Base-by-base conservation (phyloP, 257 asterid species). In the Solanum commersonii region DNA sequence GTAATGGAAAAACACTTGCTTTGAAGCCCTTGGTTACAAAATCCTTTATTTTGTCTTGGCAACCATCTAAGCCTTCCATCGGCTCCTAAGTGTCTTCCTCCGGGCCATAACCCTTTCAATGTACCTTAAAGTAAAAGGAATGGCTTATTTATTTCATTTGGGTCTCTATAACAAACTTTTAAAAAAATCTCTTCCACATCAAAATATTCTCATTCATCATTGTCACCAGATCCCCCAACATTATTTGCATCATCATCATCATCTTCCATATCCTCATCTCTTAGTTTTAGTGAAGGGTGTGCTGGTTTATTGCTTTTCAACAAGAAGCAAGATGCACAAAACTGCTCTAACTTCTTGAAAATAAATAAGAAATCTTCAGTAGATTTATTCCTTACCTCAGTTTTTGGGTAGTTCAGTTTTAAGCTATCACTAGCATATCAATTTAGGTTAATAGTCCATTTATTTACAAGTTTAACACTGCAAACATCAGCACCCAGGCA, bases 41-140 rank as follows among this genome's bases (percentile, higher is more conserved):
- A 31, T 90, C 92, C 2, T 7, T 37, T 37, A 37, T 37, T 37
- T 37, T 37, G 40, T 37, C 40, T 37, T 7, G 40, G 40, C 40
- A 37, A 37, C 10, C 40, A 1, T 7, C 9, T 37, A 37, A 37
- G 40, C 40, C 8, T 37, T 37, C 40, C 40, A 37, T 37, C 40
- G 2, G 40, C 10, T 97, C 99, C 98, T 98, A 97, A 0, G 98
- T 94, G 84, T 97, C 98, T 10, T 91, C 86, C 3, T 90, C 93
- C 0, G 93, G 91, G 16, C 95, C 95, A 91, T 97, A 96, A 72
- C 97, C 95, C 88, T 93, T 94, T 98, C 98, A 94, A 7, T 91
- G 91, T 40, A 95, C 87, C 98, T 96, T 94, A 40, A 94, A 94
- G 87, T 95, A 89, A 72, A 37, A 95, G 91, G 16, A 83, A 90